A percentile compares a stretch with the other conserved stretches of the same genome.
These are phyloP conservation scores for Sporothrix brunneoviolacea DNA, from an alignment of 2,329 filamentous ascomycete species.

Conservation along the genomic window DNA sequence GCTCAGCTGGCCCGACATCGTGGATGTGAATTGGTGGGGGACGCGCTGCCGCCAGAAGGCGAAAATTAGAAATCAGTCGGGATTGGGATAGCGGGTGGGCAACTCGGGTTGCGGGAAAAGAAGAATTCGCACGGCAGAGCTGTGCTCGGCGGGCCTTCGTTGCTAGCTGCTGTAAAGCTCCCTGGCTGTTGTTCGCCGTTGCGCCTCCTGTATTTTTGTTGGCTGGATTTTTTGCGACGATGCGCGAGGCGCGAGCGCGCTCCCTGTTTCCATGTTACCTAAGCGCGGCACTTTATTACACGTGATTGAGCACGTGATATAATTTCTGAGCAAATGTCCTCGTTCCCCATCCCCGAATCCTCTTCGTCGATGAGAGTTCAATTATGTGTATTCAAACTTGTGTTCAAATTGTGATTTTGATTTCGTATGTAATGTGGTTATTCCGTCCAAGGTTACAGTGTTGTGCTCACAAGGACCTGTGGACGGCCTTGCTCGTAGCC, in stretches of 20 bases:
- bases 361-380: too few species aligned
- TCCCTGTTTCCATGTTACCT: too few species aligned
- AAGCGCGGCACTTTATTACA: too few species aligned
- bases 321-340: too few species aligned
- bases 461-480: too few species aligned
- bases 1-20: conserved; percentile 49
- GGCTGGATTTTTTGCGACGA: conserved; percentile 18
- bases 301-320: conserved; percentile 5
- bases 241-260: conserved; percentile 13
- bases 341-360: too few species aligned
- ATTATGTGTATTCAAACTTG: too few species aligned
- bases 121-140: conserved; percentile 8
- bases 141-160: conserved; percentile 8
- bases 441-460: too few species aligned
- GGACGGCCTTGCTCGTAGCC: too few species aligned
- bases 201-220: conserved; percentile 12
- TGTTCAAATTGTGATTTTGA: too few species aligned
- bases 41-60: too few species aligned
- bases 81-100: background rate
- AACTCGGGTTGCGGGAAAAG: background rate
- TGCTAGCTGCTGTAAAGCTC: conserved; percentile 12
- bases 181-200: background rate
- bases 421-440: too few species aligned
- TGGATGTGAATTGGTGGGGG: background rate
- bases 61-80: background rate